Evolutionary conservation across 83 land plant genomes (phyloP).

Genomic region (Picea abies): DNA sequence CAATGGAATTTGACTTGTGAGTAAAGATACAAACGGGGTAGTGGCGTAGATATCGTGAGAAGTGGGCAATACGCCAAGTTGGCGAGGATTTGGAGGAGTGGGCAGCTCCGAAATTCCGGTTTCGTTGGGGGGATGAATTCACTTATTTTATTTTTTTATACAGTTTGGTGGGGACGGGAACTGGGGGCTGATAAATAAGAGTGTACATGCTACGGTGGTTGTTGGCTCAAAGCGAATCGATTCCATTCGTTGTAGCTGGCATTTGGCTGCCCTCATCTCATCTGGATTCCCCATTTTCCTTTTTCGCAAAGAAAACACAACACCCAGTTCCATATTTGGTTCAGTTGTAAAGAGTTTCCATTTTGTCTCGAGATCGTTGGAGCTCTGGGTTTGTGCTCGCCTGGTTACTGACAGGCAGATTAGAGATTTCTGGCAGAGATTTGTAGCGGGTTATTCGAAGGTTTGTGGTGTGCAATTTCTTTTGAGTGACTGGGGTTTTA

Average conservation of each 20-base stretch:
- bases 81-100: background rate
- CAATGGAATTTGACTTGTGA: background rate
- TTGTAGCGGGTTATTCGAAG: background rate
- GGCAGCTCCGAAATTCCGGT: conserved; percentile 6
- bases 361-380: too few species aligned
- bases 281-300: background rate
- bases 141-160: background rate
- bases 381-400: too few species aligned
- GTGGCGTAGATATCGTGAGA: background rate
- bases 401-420: background rate
- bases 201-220: too few species aligned
- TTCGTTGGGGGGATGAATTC: background rate
- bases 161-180: too few species aligned
- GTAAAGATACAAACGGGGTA: background rate
- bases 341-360: too few species aligned
- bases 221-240: background rate
- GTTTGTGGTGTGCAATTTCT: background rate
- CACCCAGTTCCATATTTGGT: conserved; percentile 2
- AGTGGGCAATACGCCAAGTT: background rate
- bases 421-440: background rate
- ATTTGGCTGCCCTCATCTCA: background rate
- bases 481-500: background rate
- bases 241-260: background rate
- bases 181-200: too few species aligned
- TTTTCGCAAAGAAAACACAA: background rate